Evolutionary conservation across 1,284 basidiomycete species (phyloP).

Genomic region (Boletellus dicymbophilus): DNA sequence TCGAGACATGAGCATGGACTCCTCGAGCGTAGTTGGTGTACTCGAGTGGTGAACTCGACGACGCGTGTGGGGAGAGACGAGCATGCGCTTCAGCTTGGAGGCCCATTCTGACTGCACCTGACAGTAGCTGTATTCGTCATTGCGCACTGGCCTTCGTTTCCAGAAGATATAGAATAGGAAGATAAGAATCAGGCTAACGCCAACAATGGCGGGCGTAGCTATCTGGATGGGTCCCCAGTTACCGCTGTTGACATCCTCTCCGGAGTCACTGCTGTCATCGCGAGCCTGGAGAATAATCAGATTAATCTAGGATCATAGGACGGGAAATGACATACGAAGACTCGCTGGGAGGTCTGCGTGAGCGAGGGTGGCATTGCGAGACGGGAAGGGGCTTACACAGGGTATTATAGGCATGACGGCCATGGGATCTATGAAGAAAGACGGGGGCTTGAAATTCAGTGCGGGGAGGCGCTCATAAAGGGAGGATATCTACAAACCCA

Average conservation of each 20-base stretch:
- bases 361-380: neutral
- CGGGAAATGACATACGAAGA: constrained; percentile 19
- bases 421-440: constrained; percentile 19
- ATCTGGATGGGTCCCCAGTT: constrained; percentile 37
- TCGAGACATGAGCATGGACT: constrained; percentile 20
- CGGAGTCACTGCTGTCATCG: neutral
- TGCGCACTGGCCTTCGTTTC: constrained; percentile 7
- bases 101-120: constrained; percentile 12
- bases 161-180: constrained; percentile 26
- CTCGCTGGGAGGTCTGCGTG: constrained; percentile 8
- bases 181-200: constrained; percentile 26
- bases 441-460: constrained; percentile 14
- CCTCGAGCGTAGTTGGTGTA: constrained; percentile 21
- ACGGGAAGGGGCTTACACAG: constrained; percentile 11
- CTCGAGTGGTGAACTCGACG: constrained; percentile 13
- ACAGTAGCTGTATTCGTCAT: constrained; percentile 12
- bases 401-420: constrained; percentile 8
- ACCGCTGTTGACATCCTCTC: neutral
- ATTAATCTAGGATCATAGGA: neutral
- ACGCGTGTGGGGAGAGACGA: constrained; percentile 16
- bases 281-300: constrained; percentile 13
- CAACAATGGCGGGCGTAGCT: constrained; percentile 33
- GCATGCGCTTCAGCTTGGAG: constrained; percentile 14
- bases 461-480: constrained; percentile 14
- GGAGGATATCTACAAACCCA: constrained; percentile 14